Base-by-base conservation (phyloP, 129 eudicot genomes). In the Flaveria robusta region DNA sequence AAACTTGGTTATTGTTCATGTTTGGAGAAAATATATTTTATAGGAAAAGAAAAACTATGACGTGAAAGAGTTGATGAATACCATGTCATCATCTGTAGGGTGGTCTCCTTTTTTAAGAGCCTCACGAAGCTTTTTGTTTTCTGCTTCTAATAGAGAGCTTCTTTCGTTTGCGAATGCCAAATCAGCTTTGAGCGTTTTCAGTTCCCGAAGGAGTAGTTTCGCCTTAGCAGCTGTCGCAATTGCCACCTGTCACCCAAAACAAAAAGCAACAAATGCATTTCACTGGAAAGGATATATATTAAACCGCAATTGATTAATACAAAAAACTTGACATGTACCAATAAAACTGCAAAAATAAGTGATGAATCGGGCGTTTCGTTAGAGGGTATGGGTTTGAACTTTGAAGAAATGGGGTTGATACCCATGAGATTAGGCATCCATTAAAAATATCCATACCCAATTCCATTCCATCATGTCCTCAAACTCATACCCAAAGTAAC, bases 181-280 rank as follows among this genome's bases (percentile, higher is more conserved):
- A 73, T 93, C 98, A 5, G 91, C 97, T 74, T 88, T 93, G 19
- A 85, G 86, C 42, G 87, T 85, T 79, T 93, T 93, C 49, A 93
- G 87, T 82, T 93, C 92, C 24, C 95, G 85, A 11, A 79, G 87
- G 13, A 93, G 92, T 13, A 85, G 77, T 75, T 93, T 93, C 27
- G 88, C 96, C 77, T 93, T 93, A 1, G 95, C 90, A 71, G 98
- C 89, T 56, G 95, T 90, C 56, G 92, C 96, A 89, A 82, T 72
- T 65, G 98, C 92, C 76, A 90, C 97, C 98, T 93, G 82, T 63
- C 68, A 56, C 68, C 9, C 14, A 37, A 66, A 52, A 14, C 54
- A 74, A 74, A 51, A 29, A 3, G 45, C 60, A n/a, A 24, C 27
- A 26, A 26, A 34, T 74, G 62, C 52, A 46, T 46, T 46, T 45